Evolutionary conservation across 2,329 filamentous ascomycete species (phyloP).

Genomic region (Fusarium decemcellulare): DNA sequence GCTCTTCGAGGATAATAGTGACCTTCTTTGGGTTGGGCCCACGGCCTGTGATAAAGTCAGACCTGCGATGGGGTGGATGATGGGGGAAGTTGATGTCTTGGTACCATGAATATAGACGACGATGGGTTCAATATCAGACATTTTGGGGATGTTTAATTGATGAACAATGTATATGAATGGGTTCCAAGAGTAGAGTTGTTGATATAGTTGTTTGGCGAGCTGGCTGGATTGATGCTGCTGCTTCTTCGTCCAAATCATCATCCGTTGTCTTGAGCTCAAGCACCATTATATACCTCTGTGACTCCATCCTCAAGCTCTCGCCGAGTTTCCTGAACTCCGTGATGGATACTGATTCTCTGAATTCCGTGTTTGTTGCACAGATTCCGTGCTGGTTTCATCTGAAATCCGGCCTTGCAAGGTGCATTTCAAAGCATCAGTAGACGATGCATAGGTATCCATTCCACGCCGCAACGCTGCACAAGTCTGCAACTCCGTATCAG

Average conservation of each 20-base stretch:
- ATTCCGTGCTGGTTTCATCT: too few relatives aligned
- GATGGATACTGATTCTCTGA: too few relatives aligned
- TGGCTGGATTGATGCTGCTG: background rate
- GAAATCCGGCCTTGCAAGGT: too few relatives aligned
- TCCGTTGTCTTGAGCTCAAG: background rate
- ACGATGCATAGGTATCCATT: background rate
- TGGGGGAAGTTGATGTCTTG: background rate
- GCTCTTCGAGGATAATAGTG: constrained; percentile 54
- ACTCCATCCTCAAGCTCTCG: background rate
- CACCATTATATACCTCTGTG: background rate
- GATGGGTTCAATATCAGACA: constrained; percentile 36
- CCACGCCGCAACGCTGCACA: background rate
- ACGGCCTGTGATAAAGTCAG: constrained; percentile 19
- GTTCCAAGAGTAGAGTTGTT: background rate
- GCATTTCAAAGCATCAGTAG: background rate
- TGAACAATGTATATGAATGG: background rate
- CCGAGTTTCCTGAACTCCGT: background rate
- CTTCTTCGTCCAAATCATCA: background rate
- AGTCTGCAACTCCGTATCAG: background rate
- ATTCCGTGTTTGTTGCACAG: too few relatives aligned
- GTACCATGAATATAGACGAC: constrained; percentile 33
- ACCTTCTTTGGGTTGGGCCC: constrained; percentile 53
- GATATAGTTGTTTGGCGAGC: background rate
- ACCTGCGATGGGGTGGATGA: too few relatives aligned
- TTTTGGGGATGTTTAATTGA: background rate